These are phyloP conservation scores for Clavulina sp. DNA, from an alignment of 768 basidiomycete species.

Conservation along the genomic window DNA sequence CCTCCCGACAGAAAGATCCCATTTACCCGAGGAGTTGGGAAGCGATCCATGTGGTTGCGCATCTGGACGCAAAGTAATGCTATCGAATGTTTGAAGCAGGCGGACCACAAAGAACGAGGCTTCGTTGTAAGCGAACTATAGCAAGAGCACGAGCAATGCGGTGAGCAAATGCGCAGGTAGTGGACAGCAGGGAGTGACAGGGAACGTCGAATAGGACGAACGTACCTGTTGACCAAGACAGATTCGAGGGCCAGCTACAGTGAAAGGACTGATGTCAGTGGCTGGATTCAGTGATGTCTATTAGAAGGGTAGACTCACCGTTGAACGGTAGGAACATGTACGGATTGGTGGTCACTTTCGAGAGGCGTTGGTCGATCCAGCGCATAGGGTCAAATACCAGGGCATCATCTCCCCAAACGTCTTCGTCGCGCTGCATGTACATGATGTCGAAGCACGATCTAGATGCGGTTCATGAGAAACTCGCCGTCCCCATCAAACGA, in stretches of 20 bases:
- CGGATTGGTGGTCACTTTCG: constrained; percentile 19
- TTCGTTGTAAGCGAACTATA: constrained; percentile 29
- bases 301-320: constrained; percentile 13
- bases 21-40: constrained; percentile 22
- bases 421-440: constrained; percentile 8
- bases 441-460: no score
- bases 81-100: constrained; percentile 40
- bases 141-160: no score
- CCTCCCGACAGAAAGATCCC: constrained; percentile 14
- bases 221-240: constrained; percentile 19
- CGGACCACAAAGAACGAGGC: constrained; percentile 46
- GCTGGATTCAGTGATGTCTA: not conserved
- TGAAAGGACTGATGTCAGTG: not conserved
- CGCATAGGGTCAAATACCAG: constrained; percentile 64
- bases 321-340: constrained; percentile 65
- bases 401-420: constrained; percentile 62
- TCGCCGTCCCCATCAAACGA: not conserved
- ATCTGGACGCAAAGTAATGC: constrained; percentile 29
- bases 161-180: no score
- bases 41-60: constrained; percentile 42
- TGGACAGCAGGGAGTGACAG: not conserved
- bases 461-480: no score
- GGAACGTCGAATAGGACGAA: not conserved
- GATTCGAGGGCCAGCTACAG: constrained; percentile 34
- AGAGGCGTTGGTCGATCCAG: constrained; percentile 43